Evolutionary conservation across 805 yeast species (phyloP).

Genomic region (Ogataea angusta): DNA sequence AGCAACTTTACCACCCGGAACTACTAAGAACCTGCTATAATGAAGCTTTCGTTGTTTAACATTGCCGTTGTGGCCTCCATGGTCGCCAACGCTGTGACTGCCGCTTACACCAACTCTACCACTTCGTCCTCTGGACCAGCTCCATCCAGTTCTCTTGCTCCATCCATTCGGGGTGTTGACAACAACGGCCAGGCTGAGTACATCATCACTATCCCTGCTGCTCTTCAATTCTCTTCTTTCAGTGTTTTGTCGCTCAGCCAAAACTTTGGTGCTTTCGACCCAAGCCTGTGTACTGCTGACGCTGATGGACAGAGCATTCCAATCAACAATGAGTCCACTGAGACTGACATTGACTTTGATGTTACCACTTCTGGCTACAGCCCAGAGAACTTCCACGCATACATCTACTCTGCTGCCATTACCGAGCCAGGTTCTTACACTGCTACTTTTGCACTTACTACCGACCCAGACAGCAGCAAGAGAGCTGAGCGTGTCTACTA

Average conservation of each 20-base stretch:
- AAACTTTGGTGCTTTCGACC: constrained; percentile 14
- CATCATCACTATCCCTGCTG: constrained; percentile 19
- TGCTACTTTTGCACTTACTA: constrained; percentile 22
- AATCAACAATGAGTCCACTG: constrained; percentile 18
- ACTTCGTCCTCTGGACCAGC: constrained; percentile 11
- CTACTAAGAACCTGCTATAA: constrained; percentile 5
- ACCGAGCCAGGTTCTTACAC: constrained; percentile 19
- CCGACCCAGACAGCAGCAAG: constrained; percentile 19
- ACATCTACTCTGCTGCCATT: constrained; percentile 19
- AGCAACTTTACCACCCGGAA: constrained; percentile 6
- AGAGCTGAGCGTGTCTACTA: constrained; percentile 25
- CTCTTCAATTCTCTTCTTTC: constrained; percentile 10
- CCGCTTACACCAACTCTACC: constrained; percentile 22
- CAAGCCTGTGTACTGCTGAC: constrained; percentile 1
- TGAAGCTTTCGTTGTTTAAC: constrained; percentile 22
- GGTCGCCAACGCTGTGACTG: constrained; percentile 17
- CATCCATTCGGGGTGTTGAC: constrained; percentile 16
- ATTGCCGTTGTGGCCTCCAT: constrained; percentile 15
- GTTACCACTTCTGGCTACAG: constrained; percentile 9
- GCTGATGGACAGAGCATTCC: neutral
- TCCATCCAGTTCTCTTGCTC: constrained; percentile 13
- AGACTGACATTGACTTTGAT: constrained; percentile 17
- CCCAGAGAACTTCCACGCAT: constrained; percentile 6
- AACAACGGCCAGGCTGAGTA: constrained; percentile 21
- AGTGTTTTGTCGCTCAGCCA: constrained; percentile 21